phyloP scores from a whole-genome alignment of 2,329 filamentous ascomycete genomes.

The Ophiostoma triangulosporum region DNA sequence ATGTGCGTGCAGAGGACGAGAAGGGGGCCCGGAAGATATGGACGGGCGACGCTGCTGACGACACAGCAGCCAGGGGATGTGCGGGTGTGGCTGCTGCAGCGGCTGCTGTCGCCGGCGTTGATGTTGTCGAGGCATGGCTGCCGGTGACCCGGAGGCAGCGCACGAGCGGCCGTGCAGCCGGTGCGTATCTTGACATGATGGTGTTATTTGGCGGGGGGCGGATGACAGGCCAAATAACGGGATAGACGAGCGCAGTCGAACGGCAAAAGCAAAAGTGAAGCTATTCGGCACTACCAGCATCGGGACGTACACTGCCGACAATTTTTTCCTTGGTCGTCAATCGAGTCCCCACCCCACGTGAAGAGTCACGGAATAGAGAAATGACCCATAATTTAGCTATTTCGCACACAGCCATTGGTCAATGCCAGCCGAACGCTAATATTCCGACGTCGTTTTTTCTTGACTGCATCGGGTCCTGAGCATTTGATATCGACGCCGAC shows the following conservation, averaged over 20 bases:
- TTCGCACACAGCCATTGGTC: neutral
- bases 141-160: conserved; percentile 10
- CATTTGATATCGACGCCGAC: neutral
- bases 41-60: neutral
- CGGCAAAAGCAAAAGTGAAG: neutral
- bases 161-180: conserved; percentile 13
- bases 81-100: neutral
- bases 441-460: neutral
- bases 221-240: neutral
- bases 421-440: neutral
- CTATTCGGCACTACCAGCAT: neutral
- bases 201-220: neutral
- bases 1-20: neutral
- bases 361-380: neutral
- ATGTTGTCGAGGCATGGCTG: neutral
- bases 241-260: neutral
- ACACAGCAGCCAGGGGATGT: neutral
- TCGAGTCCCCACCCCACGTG: neutral
- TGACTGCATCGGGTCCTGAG: neutral
- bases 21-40: neutral
- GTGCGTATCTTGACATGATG: conserved; percentile 12
- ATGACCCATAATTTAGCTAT: neutral
- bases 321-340: conserved; percentile 4
- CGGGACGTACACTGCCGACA: neutral
- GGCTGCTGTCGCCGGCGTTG: neutral